Conservation (phyloP, 805 yeast genomes). For the Saturnispora sekii region DNA sequence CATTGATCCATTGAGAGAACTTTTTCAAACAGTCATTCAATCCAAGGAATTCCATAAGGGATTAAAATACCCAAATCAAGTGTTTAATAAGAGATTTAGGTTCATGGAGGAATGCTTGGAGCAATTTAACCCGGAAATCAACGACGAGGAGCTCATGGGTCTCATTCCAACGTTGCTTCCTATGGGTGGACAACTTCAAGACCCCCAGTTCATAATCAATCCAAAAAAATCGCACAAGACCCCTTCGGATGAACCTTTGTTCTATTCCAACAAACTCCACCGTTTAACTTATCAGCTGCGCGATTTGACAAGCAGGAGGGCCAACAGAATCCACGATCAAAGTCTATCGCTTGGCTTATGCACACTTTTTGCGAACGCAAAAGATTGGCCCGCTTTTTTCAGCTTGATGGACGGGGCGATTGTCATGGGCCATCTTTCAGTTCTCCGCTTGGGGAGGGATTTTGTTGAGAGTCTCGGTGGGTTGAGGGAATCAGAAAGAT, state of each 20-base stretch:
- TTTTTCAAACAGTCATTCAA: constrained; percentile 18
- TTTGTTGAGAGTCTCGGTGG: no score
- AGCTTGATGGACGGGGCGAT: no score
- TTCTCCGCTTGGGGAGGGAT: no score
- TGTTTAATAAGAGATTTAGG: constrained; percentile 17
- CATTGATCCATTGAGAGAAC: constrained; percentile 15
- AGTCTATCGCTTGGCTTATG: constrained; percentile 12
- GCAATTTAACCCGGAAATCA: constrained; percentile 17
- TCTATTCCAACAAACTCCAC: no score
- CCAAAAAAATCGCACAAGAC: no score
- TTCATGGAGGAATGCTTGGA: constrained; percentile 14
- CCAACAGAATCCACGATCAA: constrained; percentile 2
- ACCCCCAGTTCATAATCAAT: no score
- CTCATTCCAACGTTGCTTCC: constrained; percentile 17
- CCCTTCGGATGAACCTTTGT: no score
- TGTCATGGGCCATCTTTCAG: no score
- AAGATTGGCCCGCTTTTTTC: constrained; percentile 10
- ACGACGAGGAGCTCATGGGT: constrained; percentile 13
- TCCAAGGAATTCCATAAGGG: constrained; percentile 22
- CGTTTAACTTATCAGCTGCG: no score
- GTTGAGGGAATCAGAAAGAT: no score
- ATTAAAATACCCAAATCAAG: constrained; percentile 5
- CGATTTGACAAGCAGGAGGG: not conserved
- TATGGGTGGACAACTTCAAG: no score
- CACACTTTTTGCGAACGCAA: constrained; percentile 13